Percentiles rank a stretch among this genome's conserved stretches.
phyloP scores from a whole-genome alignment of 306 rosid species.

The Medicago arabica region DNA sequence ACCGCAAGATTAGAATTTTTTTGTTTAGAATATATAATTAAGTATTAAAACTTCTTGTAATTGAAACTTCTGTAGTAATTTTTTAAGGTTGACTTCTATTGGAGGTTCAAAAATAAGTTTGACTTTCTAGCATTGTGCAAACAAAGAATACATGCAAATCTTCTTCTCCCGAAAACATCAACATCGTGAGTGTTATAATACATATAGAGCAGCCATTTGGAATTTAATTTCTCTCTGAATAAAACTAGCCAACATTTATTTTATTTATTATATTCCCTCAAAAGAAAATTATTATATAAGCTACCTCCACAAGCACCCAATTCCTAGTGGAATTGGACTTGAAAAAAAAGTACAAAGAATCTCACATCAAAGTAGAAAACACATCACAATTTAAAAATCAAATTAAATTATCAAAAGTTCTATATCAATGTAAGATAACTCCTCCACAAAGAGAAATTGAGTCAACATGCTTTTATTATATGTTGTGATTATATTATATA shows the following conservation, averaged over 20 bases:
- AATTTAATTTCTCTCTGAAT: conserved; percentile 20
- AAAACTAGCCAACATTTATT: conserved; percentile 22
- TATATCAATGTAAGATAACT: conserved; percentile 44
- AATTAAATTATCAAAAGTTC: conserved; percentile 3
- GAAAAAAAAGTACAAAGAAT: conserved; percentile 47
- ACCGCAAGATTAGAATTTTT: too few relatives aligned
- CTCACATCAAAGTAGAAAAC: conserved; percentile 42
- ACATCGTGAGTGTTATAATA: conserved; percentile 28
- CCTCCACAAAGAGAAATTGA: conserved; percentile 45
- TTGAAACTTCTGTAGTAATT: background rate
- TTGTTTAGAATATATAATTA: background rate
- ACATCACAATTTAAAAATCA: conserved; percentile 37
- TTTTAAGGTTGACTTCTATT: background rate
- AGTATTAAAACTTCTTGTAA: background rate
- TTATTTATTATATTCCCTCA: background rate
- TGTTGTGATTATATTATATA: conserved; percentile 23
- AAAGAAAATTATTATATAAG: conserved; percentile 25
- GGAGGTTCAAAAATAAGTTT: background rate
- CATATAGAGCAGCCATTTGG: conserved; percentile 27
- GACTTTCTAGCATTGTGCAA: background rate
- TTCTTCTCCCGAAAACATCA: conserved; percentile 36
- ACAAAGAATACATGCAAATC: conserved; percentile 12
- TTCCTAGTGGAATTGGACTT: conserved; percentile 50
- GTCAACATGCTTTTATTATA: conserved; percentile 44
- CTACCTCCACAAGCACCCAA: conserved; percentile 46